Base-by-base conservation (phyloP, 2,329 filamentous ascomycete species). In the Hypoxylon sp. region DNA sequence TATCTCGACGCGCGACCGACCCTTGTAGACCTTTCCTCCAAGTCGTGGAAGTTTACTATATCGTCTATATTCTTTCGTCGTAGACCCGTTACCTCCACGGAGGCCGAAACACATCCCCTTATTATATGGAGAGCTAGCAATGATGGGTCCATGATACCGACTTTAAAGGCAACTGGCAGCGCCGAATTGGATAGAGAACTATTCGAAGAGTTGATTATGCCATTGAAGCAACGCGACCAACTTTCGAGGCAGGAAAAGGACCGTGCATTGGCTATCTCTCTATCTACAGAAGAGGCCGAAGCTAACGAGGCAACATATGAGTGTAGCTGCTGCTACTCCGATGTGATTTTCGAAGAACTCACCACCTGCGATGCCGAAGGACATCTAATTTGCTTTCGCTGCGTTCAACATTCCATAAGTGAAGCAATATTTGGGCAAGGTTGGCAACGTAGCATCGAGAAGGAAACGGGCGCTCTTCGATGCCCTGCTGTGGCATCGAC, bases 371-470 rank as follows among this genome's bases (percentile, higher is more conserved):
- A 87, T 75, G 79, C 83, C 32, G 84, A 87, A 2, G 89, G 88
- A 1, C 93, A 96, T 80, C 87, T 92, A 76, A 85, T 95, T 60
- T 96, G 93, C 80, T 90, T 94, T 79, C 87, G 88, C 49, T 98
- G 96, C 79, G 90, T 98, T 55, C 90, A 91, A 69, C 89, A 91
- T 70, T 91, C 94, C 10, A 86, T 95, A 65, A 91, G 91, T 53
- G 95, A 98, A 77, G 94, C 94, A 1, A 83, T 98, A 0, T 98
- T 97, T 77, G 96, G 96, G 0, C 96, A 98, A 78, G 93, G 93
- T 57, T 98, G 95, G 93, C 87, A 89, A 53, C 90, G 91, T 65
- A 96, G 89, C 74, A 91, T 98, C 73, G 87, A 96, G 75, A 80
- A 88, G 28, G 85, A 89, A 64, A 88, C 85, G 38, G 92, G 92